Percentiles rank a stretch among this genome's conserved stretches.
Conservation (phyloP, 1,139 yeast genomes). For the Torulaspora pretoriensis region DNA sequence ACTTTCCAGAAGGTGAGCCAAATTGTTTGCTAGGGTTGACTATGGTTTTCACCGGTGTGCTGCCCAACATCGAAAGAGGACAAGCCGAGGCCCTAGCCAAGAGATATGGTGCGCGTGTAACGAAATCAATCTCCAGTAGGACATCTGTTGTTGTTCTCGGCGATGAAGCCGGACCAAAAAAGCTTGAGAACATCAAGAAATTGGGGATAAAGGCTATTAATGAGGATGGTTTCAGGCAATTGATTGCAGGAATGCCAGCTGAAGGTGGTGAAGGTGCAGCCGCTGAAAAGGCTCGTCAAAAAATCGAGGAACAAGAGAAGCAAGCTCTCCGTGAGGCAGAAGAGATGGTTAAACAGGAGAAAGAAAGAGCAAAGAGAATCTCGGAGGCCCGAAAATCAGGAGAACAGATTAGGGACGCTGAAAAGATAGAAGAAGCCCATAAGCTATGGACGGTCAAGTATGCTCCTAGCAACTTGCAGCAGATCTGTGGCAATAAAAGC, state of each 20-base stretch:
- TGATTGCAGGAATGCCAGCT: conserved; percentile 77
- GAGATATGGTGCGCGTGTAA: conserved; percentile 89
- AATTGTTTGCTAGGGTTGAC: conserved; percentile 84
- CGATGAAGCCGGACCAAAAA: conserved; percentile 96
- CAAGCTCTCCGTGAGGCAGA: conserved; percentile 49
- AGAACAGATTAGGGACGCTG: conserved; percentile 20
- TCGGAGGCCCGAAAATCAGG: conserved; percentile 30
- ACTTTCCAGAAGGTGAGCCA: conserved; percentile 66
- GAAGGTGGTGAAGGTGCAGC: conserved; percentile 83
- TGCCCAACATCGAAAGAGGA: conserved; percentile 75
- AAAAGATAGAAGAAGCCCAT: conserved; percentile 39
- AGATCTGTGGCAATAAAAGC: conserved; percentile 88
- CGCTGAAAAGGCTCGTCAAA: conserved; percentile 68
- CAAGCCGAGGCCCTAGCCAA: conserved; percentile 74
- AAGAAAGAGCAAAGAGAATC: conserved; percentile 28
- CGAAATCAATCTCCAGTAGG: conserved; percentile 78
- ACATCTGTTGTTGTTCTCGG: conserved; percentile 91
- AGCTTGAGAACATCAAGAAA: conserved; percentile 72
- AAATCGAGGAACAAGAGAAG: conserved; percentile 63
- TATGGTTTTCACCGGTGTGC: conserved; percentile 86
- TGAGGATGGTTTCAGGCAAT: conserved; percentile 78
- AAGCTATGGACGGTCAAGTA: conserved; percentile 89
- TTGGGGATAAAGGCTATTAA: conserved; percentile 74
- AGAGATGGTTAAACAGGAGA: conserved; percentile 42
- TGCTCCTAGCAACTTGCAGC: conserved; percentile 73